Evolutionary conservation across 2,329 filamentous ascomycete genomes (phyloP), one percentile per base, ranked within the genome.

Genomic region (Pseudogymnoascus sp.): DNA sequence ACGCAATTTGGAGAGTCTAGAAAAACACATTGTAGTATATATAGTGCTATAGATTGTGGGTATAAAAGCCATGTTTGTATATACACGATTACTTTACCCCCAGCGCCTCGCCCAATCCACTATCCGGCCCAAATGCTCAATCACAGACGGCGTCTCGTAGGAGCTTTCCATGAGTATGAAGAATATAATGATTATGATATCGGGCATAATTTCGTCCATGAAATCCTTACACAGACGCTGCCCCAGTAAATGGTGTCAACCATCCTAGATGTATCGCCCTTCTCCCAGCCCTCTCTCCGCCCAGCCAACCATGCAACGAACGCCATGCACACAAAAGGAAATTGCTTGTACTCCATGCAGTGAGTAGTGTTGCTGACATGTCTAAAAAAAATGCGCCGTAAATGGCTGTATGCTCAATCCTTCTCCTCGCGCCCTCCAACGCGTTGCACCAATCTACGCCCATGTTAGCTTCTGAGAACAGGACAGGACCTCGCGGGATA

Each of bases 1-100:
- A 97, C 82, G 93, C 92, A n/a, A 92, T 97, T 62, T 96, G 90
- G 84, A 82, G 90, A 46, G 66, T 64, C 5, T 63, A 40, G 17
- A 21, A 33, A 56, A 33, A 56, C 17, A 31, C 1, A 29, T 56
- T 56, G 50, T 56, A 56, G 50, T 56, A 35, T 56, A 35, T 56
- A 21, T 26, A 31, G 46, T 33, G n/a, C 50, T 56, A 56, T 56
- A 33, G 29, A 56, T 56, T 56, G 29, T 56, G 50, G 50, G 19
- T 56, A 33, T 56, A 56, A 56, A 33, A 35, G 50, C 50, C 50
- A 56, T 56, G 50, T 56, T 56, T 33, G 29, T 21, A 56, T 33
- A 35, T 56, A 56, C 50, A 56, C 33, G 50, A 33, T 56, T 56
- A 56, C 50, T 56, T 56, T 33, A 13, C 26, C 17, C 29, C 29